Evolutionary conservation across 2,329 filamentous ascomycete genomes (phyloP).

Genomic region (Furcasterigmium furcatum): DNA sequence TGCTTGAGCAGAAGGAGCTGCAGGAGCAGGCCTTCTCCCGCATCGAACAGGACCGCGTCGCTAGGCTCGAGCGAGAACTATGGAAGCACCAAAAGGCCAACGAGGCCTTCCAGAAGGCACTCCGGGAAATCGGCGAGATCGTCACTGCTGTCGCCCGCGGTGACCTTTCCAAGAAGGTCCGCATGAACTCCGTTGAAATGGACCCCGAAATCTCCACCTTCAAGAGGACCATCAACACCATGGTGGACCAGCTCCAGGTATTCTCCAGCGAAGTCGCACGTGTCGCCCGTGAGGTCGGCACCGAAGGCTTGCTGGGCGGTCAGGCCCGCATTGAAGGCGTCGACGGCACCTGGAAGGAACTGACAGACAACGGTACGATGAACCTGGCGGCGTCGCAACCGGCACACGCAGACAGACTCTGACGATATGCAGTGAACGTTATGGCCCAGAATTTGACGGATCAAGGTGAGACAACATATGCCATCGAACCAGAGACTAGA

Average conservation of each 20-base stretch:
- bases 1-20: conserved; percentile 80
- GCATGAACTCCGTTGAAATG: conserved; percentile 94
- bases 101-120: conserved; percentile 91
- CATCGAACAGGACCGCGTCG: conserved; percentile 84
- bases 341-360: conserved; percentile 95
- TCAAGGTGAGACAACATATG: conserved; percentile 46
- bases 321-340: conserved; percentile 93
- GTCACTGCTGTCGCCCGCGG: conserved; percentile 94
- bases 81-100: conserved; percentile 98
- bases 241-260: conserved; percentile 97
- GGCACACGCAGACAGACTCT: neutral
- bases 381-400: neutral
- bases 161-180: conserved; percentile 93
- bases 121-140: conserved; percentile 95
- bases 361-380: conserved; percentile 75
- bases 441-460: conserved; percentile 82
- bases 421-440: conserved; percentile 62
- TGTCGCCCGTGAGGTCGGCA: conserved; percentile 92
- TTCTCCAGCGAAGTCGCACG: conserved; percentile 96
- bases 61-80: conserved; percentile 85
- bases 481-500: too few relatives aligned
- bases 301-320: conserved; percentile 88
- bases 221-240: conserved; percentile 97
- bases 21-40: conserved; percentile 79
- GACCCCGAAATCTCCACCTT: conserved; percentile 97